A percentile compares a stretch with the other conserved stretches of the same genome.
Evolutionary conservation across 345 rosid species (phyloP).

Genomic region (Salix caprea): DNA sequence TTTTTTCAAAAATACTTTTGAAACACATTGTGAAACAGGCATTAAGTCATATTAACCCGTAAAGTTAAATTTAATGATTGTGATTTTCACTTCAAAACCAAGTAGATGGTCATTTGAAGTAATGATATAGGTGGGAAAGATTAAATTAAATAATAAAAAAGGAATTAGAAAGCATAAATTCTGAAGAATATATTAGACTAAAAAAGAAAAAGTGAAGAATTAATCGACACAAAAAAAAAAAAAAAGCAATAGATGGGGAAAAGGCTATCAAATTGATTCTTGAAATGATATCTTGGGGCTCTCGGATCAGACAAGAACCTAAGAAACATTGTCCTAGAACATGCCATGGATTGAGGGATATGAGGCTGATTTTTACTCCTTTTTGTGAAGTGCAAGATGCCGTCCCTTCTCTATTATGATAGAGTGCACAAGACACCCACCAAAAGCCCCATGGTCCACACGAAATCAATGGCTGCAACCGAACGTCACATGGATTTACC

Average conservation of each 20-base stretch:
- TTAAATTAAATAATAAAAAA: neutral
- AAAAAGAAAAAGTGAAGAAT: neutral
- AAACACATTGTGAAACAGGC: no score
- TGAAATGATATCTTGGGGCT: constrained; percentile 1
- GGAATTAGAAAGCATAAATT: constrained; percentile 19
- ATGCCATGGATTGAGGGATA: neutral
- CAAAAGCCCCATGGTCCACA: constrained; percentile 8
- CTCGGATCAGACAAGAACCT: neutral
- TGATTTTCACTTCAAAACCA: no score
- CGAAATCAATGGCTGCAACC: neutral
- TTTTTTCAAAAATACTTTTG: no score
- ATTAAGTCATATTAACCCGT: no score
- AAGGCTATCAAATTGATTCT: constrained; percentile 3
- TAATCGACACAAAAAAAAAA: neutral
- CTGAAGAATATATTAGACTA: neutral
- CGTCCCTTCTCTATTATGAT: constrained; percentile 12
- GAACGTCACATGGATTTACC: constrained; percentile 1
- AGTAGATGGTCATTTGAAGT: no score
- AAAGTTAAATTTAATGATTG: no score
- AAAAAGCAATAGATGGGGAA: neutral
- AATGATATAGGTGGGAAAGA: neutral
- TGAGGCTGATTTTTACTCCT: neutral
- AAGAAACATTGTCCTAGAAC: neutral
- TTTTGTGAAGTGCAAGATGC: neutral
- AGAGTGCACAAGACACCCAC: constrained; percentile 17